phyloP scores from a whole-genome alignment of 495 filamentous ascomycete species.

The Bacidia rubella region DNA sequence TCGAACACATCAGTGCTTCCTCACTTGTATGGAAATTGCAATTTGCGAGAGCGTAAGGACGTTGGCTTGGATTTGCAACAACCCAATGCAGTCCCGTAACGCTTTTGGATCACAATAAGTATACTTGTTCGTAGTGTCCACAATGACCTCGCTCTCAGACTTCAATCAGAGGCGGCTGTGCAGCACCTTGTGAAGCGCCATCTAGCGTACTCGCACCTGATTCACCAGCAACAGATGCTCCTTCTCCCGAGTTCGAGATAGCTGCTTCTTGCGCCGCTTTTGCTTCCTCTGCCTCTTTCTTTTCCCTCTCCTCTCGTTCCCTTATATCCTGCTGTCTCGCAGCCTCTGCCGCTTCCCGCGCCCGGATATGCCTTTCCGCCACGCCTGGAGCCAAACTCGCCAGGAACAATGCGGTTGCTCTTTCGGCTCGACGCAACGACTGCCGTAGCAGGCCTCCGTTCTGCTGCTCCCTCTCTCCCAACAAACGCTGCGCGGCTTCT shows the following conservation, averaged over 20 bases:
- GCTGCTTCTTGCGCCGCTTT: neutral
- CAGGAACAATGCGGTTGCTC: constrained; percentile 67
- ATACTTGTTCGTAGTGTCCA: no score
- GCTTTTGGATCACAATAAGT: no score
- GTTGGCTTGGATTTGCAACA: no score
- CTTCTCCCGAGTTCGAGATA: neutral
- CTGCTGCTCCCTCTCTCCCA: constrained; percentile 35
- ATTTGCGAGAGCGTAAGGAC: no score
- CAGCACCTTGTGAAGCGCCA: neutral
- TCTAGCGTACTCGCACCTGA: neutral
- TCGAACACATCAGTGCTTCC: no score
- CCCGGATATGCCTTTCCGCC: constrained; percentile 68
- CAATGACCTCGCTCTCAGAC: constrained; percentile 5
- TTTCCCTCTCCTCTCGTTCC: constrained; percentile 32
- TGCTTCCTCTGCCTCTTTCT: constrained; percentile 24
- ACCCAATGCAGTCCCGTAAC: no score
- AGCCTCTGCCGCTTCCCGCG: constrained; percentile 48
- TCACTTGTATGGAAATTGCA: no score
- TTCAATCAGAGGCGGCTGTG: constrained; percentile 9
- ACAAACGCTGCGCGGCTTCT: constrained; percentile 38
- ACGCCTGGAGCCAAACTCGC: constrained; percentile 77
- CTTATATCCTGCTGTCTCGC: constrained; percentile 37
- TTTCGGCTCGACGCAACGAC: constrained; percentile 49
- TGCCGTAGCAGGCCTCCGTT: constrained; percentile 41
- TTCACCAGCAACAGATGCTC: neutral